Evolutionary conservation across 1,284 basidiomycete genomes (phyloP).

Genomic region (Heterobasidion occidentale): DNA sequence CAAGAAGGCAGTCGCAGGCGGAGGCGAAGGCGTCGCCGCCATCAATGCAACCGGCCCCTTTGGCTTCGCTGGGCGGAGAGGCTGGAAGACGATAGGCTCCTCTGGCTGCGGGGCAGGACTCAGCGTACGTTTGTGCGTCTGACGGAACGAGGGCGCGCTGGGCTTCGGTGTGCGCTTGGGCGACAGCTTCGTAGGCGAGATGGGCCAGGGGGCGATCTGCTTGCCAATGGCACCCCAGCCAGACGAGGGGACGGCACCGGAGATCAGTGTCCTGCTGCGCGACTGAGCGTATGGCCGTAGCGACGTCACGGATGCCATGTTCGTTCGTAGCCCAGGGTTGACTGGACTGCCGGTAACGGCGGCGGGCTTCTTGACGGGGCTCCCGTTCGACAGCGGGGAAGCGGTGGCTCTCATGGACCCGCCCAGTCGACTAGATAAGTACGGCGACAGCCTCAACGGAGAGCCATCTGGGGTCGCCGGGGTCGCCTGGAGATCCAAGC

Average conservation of each 20-base stretch:
- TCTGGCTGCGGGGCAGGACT: conserved; percentile 44
- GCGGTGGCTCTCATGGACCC: conserved; percentile 1
- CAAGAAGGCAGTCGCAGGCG: too few relatives aligned
- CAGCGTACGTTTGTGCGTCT: conserved; percentile 43
- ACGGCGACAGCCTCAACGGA: conserved; percentile 26
- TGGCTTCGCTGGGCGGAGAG: conserved; percentile 41
- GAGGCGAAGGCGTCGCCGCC: conserved; percentile 6
- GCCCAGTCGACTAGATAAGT: conserved; percentile 5
- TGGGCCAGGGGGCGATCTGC: conserved; percentile 59
- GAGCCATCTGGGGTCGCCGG: conserved; percentile 34
- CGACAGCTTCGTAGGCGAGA: conserved; percentile 36
- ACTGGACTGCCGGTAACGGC: conserved; percentile 15
- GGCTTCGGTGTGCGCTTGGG: not conserved
- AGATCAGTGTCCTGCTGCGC: conserved; percentile 17
- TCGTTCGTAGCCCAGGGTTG: conserved; percentile 24
- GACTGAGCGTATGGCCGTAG: conserved; percentile 53
- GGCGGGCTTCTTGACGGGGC: conserved; percentile 28
- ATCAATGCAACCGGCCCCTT: conserved; percentile 12
- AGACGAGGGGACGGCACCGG: not conserved
- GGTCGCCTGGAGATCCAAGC: conserved; percentile 67
- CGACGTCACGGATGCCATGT: conserved; percentile 43
- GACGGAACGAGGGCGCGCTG: conserved; percentile 18
- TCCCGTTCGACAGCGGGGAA: conserved; percentile 19
- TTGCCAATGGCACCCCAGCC: conserved; percentile 30
- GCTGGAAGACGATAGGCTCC: conserved; percentile 46